These are phyloP conservation scores for Trametes cubensis DNA, from an alignment of 768 basidiomycete species.

Conservation along the genomic window DNA sequence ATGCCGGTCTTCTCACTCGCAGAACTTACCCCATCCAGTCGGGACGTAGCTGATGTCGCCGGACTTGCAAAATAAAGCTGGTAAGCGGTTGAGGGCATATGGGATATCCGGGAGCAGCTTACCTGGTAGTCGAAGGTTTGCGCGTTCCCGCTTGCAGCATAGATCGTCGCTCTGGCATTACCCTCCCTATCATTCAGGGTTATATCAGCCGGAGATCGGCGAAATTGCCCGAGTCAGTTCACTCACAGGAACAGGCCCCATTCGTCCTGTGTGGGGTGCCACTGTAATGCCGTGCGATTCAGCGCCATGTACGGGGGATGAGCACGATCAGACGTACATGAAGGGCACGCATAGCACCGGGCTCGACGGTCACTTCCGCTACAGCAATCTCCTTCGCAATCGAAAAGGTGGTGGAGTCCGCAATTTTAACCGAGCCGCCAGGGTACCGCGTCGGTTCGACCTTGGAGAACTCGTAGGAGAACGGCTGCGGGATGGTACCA, in stretches of 20 bases:
- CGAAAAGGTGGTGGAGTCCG: constrained; percentile 53
- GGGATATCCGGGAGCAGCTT: not conserved
- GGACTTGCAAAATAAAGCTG: not conserved
- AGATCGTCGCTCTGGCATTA: constrained; percentile 54
- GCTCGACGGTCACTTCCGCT: constrained; percentile 58
- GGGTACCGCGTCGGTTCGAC: constrained; percentile 44
- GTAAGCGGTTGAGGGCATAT: not conserved
- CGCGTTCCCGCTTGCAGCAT: constrained; percentile 53
- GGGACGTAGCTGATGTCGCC: constrained; percentile 55
- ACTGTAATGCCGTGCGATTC: constrained; percentile 37
- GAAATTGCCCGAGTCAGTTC: too few species aligned
- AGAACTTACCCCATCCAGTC: constrained; percentile 48
- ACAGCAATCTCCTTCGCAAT: constrained; percentile 52
- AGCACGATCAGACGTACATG: constrained; percentile 43
- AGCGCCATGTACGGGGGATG: not conserved
- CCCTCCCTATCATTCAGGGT: constrained; percentile 46
- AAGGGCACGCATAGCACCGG: constrained; percentile 59
- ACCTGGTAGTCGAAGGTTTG: constrained; percentile 61
- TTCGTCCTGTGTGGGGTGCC: constrained; percentile 69
- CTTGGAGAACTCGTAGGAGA: constrained; percentile 50
- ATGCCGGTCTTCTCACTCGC: not conserved
- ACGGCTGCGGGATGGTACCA: constrained; percentile 45
- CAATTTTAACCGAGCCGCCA: constrained; percentile 54
- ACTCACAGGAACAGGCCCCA: constrained; percentile 63
- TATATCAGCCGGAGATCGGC: not conserved